Evolutionary conservation across 2,329 filamentous ascomycete genomes (phyloP), one percentile per base, ranked within the genome.

Genomic region (Botryotinia globosa): DNA sequence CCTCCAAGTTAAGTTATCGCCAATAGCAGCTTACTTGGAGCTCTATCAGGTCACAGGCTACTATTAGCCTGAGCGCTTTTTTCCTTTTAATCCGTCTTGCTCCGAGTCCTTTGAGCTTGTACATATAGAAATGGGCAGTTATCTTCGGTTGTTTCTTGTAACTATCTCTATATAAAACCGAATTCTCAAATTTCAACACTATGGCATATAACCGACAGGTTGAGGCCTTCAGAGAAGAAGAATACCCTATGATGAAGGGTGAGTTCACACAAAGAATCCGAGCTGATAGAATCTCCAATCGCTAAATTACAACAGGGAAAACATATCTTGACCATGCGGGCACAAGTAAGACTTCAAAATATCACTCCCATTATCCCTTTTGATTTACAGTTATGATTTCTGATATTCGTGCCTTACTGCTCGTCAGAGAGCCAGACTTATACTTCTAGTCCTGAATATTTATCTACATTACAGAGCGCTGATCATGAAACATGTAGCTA

Each of bases 241-340:
- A 93, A 77, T 92, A 88, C 80, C 90, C 91, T 32, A 91, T 91
- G 89, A 83, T 93, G 63, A 83, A 86, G 82, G 89, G 91, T 90
- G 77, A 73, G 78, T 73, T 67, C 22, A 64, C 59, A 29, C 66
- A 20, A 22, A 25, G 9, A 65, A 58, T 59, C 45, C 51, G 37
- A 73, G 59, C 56, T 68, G 39, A 75, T 58, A 34, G 45, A 29
- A 29, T 10, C 16, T 65, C 48, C 70, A 68, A 48, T 68, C 56
- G 62, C 70, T 72, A 72, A 72, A 14, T 44, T 25, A 48, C 3
- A 42, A n/a, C 71, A 95, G 93, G 87, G 69, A 89, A 89, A 16
- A 86, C 90, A 64, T 98, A 98, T 81, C 90, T 98, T 71, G 95
- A 98, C 78, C 94, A 98, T 90, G 94, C 93, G 0, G 95, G 94